A percentile compares a stretch with the other conserved stretches of the same genome.
phyloP scores from a whole-genome alignment of 2,329 filamentous ascomycete species.

The Xylaria sp. region DNA sequence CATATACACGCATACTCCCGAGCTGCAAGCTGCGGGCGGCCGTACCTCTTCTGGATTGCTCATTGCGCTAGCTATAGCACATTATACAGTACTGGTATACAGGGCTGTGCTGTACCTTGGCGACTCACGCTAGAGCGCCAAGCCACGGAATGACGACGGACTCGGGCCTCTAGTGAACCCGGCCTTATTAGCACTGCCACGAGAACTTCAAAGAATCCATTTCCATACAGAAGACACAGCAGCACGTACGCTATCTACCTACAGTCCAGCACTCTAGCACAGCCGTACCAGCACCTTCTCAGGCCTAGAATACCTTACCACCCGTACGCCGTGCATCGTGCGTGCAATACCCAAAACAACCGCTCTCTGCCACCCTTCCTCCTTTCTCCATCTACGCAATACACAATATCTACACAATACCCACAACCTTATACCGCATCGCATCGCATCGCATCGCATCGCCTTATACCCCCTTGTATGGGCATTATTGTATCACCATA shows the following conservation, averaged over 20 bases:
- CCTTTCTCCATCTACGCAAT: neutral
- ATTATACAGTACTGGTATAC: too few relatives aligned
- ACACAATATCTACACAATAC: neutral
- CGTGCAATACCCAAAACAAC: too few relatives aligned
- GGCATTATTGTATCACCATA: neutral
- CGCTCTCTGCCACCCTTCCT: neutral
- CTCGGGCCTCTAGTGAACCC: conserved; percentile 14
- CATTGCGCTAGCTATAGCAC: neutral
- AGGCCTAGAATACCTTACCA: too few relatives aligned
- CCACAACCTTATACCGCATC: neutral
- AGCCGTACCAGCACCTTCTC: too few relatives aligned
- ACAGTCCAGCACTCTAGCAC: too few relatives aligned
- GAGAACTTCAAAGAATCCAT: neutral
- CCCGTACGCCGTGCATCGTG: too few relatives aligned
- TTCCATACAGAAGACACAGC: neutral
- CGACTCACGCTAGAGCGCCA: conserved; percentile 8
- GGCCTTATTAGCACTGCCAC: conserved; percentile 30
- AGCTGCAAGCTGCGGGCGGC: too few relatives aligned
- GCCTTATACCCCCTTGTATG: neutral
- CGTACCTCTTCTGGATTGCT: too few relatives aligned
- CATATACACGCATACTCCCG: too few relatives aligned
- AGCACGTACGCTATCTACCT: neutral
- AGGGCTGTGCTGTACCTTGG: too few relatives aligned
- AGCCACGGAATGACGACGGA: conserved; percentile 28
- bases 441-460: conserved; percentile 1